These are phyloP conservation scores for Dendrobium officinale DNA, from an alignment of 106 monocot species.

Conservation along the genomic window DNA sequence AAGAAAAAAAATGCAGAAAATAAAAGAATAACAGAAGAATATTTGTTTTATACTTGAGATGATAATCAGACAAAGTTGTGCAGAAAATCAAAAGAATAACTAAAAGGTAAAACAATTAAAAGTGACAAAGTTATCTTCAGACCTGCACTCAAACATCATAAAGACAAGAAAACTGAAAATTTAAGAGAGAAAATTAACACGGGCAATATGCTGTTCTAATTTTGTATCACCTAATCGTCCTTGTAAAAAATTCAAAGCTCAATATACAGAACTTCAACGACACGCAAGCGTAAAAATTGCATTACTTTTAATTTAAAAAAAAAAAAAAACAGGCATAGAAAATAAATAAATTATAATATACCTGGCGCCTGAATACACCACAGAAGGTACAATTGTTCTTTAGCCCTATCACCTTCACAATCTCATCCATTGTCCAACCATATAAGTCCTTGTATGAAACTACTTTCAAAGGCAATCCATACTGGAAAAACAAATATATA, in stretches of 20 bases:
- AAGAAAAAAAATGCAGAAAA: too few species aligned
- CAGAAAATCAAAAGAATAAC: not conserved
- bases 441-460: slow-evolving; percentile 96
- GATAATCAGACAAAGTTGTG: not conserved
- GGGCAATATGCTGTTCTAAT: not conserved
- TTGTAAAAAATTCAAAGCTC: not conserved
- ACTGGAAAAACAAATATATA: slow-evolving; percentile 29
- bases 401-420: slow-evolving; percentile 89
- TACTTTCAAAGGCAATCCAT: slow-evolving; percentile 88
- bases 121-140: not conserved
- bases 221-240: not conserved
- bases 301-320: not conserved
- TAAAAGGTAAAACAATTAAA: not conserved
- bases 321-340: not conserved
- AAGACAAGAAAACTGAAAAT: too few species aligned
- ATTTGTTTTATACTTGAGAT: not conserved
- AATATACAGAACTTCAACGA: not conserved
- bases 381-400: slow-evolving; percentile 99
- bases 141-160: not conserved
- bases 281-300: not conserved
- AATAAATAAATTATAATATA: slow-evolving; percentile 20
- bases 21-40: too few species aligned
- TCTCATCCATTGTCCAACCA: slow-evolving; percentile 99
- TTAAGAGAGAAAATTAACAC: not conserved
- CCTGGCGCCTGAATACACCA: slow-evolving; percentile 99